phyloP scores from a whole-genome alignment of 2,329 filamentous ascomycete species.

The Hypoxylon sp. region DNA sequence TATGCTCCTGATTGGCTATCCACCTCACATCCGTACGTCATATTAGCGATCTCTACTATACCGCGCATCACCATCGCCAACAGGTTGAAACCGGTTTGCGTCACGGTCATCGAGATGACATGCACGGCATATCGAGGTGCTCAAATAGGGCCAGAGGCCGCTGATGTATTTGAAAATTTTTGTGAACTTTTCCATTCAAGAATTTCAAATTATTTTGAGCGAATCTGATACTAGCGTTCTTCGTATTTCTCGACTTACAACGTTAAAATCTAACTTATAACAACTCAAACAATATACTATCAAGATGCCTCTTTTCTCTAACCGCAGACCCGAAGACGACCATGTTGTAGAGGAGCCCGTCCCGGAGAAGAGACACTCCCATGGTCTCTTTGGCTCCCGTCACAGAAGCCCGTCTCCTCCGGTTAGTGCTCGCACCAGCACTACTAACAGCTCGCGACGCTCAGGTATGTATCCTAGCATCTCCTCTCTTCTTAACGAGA shows the following conservation, averaged over 20 bases:
- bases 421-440: constrained; percentile 41
- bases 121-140: constrained; percentile 36
- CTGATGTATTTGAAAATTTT: neutral
- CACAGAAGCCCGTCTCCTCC: constrained; percentile 52
- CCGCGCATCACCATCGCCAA: constrained; percentile 30
- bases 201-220: neutral
- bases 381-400: constrained; percentile 57
- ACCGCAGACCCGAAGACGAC: constrained; percentile 50
- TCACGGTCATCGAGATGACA: constrained; percentile 35
- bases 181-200: neutral
- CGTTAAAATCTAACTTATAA: neutral
- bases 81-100: constrained; percentile 46
- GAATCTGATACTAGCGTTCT: neutral
- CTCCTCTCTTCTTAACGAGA: constrained; percentile 7
- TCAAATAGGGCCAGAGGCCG: constrained; percentile 42
- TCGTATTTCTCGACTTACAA: neutral
- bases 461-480: constrained; percentile 44
- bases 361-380: constrained; percentile 56
- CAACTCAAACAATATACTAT: constrained; percentile 1
- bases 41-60: constrained; percentile 44
- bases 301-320: constrained; percentile 53
- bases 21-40: constrained; percentile 46
- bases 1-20: constrained; percentile 41
- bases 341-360: constrained; percentile 58
- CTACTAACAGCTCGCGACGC: constrained; percentile 43